Conservation (phyloP, 2,329 filamentous ascomycete species). For the Alternaria novae-zelandiae region DNA sequence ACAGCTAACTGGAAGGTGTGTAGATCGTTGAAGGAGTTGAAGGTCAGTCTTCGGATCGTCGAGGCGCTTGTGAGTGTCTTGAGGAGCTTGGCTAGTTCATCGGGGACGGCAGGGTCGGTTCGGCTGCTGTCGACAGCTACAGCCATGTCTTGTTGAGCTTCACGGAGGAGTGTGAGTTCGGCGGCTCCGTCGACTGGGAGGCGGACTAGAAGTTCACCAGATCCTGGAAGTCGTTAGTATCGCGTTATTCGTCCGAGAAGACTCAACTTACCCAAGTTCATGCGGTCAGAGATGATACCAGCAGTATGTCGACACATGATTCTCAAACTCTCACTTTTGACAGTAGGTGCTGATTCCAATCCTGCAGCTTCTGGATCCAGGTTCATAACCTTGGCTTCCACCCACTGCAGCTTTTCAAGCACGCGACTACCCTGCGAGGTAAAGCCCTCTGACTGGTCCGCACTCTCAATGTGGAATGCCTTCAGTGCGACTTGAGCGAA, state of each 20-base stretch:
- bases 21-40: slow-evolving; percentile 60
- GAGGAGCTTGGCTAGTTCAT: slow-evolving; percentile 69
- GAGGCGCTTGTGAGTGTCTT: slow-evolving; percentile 62
- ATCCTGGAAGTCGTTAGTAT: slow-evolving; percentile 29
- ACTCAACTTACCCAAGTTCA: slow-evolving; percentile 68
- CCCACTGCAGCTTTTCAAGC: slow-evolving; percentile 63
- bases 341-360: slow-evolving; percentile 67
- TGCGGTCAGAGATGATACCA: slow-evolving; percentile 80
- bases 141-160: slow-evolving; percentile 78
- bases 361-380: slow-evolving; percentile 64
- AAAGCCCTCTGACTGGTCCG: slow-evolving; percentile 57
- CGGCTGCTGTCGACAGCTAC: slow-evolving; percentile 66
- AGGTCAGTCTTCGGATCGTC: slow-evolving; percentile 72
- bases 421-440: slow-evolving; percentile 49
- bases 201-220: slow-evolving; percentile 56
- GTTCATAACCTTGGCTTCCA: slow-evolving; percentile 74
- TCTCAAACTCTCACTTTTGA: slow-evolving; percentile 77
- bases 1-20: slow-evolving; percentile 80
- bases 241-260: background rate
- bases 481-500: slow-evolving; percentile 72
- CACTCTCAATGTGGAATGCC: slow-evolving; percentile 67
- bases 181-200: slow-evolving; percentile 49
- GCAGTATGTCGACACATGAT: slow-evolving; percentile 77
- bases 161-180: slow-evolving; percentile 58
- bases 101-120: slow-evolving; percentile 54